Evolutionary conservation across 2,329 filamentous ascomycete genomes (phyloP).

Genomic region (Penicillium hordei): DNA sequence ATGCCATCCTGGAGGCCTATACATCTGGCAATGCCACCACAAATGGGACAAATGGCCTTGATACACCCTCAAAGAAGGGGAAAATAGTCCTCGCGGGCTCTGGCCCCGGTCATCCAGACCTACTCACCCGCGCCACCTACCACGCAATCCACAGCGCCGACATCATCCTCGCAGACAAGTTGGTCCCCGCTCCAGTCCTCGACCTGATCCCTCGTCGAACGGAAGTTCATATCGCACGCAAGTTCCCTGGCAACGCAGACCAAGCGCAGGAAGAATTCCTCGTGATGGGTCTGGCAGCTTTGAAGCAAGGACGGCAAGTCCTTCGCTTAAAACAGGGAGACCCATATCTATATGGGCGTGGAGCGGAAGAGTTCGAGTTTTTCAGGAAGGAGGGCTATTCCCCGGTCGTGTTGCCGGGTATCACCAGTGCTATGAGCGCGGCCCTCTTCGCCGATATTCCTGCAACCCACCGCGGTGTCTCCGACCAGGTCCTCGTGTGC

Average conservation of each 20-base stretch:
- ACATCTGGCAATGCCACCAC: slow-evolving; percentile 32
- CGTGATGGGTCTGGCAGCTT: slow-evolving; percentile 69
- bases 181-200: slow-evolving; percentile 73
- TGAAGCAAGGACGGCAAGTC: slow-evolving; percentile 72
- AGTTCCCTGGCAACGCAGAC: slow-evolving; percentile 97
- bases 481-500: slow-evolving; percentile 93
- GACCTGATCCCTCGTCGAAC: slow-evolving; percentile 88
- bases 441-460: slow-evolving; percentile 88
- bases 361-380: slow-evolving; percentile 86
- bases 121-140: slow-evolving; percentile 69
- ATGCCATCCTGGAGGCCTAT: slow-evolving; percentile 73
- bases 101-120: slow-evolving; percentile 87
- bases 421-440: slow-evolving; percentile 83
- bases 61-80: slow-evolving; percentile 49
- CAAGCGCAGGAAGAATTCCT: slow-evolving; percentile 88
- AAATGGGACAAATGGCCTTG: slow-evolving; percentile 15
- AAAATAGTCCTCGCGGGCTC: slow-evolving; percentile 86
- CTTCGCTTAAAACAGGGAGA: slow-evolving; percentile 94
- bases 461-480: slow-evolving; percentile 81
- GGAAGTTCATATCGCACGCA: slow-evolving; percentile 86
- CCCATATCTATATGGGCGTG: slow-evolving; percentile 92
- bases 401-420: slow-evolving; percentile 77
- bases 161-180: slow-evolving; percentile 54
- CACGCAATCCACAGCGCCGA: slow-evolving; percentile 50
- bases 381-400: slow-evolving; percentile 72